phyloP scores from a whole-genome alignment of 2,329 filamentous ascomycete species.

The Clonostachys rhizophaga region DNA sequence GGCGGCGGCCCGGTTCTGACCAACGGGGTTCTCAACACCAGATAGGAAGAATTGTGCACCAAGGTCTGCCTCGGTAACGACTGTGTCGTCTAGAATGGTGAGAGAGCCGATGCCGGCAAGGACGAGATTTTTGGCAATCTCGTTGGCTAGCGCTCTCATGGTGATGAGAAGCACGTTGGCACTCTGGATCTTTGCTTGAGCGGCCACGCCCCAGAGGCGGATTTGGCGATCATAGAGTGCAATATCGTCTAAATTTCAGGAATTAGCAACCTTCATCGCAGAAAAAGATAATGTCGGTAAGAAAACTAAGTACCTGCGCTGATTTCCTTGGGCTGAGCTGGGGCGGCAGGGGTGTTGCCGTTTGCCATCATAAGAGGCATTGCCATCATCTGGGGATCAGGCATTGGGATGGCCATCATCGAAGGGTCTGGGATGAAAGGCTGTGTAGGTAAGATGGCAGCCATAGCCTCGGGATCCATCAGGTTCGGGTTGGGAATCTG shows the following conservation, averaged over 20 bases:
- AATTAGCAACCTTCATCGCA: not conserved
- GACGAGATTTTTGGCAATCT: conserved; percentile 96
- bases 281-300: not conserved
- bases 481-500: conserved; percentile 10
- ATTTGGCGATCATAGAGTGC: conserved; percentile 97
- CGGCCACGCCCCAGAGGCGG: conserved; percentile 92
- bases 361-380: conserved; percentile 22
- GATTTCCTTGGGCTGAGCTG: not conserved
- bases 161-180: conserved; percentile 88
- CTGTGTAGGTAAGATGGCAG: conserved; percentile 12
- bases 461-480: conserved; percentile 13
- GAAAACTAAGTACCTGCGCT: not conserved
- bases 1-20: conserved; percentile 80
- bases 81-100: conserved; percentile 77
- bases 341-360: conserved; percentile 10
- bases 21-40: conserved; percentile 53
- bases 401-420: conserved; percentile 14
- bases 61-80: conserved; percentile 74
- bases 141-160: conserved; percentile 82
- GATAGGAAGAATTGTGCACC: conserved; percentile 79
- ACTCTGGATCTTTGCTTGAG: conserved; percentile 86
- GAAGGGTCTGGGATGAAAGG: conserved; percentile 15
- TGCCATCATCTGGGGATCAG: conserved; percentile 16
- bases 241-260: conserved; percentile 70
- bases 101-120: conserved; percentile 88